Evolutionary conservation across 129 eudicot genomes (phyloP).

Genomic region (Erigeron canadensis): DNA sequence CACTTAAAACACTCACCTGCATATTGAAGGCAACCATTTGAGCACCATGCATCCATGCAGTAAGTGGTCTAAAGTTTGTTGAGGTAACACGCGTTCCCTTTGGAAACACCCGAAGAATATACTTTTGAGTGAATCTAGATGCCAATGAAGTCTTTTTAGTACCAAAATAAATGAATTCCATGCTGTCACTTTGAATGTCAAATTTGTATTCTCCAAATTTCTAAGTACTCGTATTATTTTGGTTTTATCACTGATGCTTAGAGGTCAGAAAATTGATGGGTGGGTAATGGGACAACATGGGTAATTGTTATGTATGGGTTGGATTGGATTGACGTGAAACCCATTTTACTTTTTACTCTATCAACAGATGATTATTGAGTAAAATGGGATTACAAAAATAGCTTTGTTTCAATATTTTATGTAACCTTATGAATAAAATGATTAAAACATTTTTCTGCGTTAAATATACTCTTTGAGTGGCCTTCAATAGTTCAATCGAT

Average conservation of each 20-base stretch:
- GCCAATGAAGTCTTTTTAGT: slow-evolving; percentile 23
- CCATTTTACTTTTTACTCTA: background rate
- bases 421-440: background rate
- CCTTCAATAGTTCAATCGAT: background rate
- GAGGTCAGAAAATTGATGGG: background rate
- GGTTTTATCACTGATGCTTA: background rate
- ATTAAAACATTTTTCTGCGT: background rate
- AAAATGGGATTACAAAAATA: background rate
- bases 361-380: background rate
- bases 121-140: slow-evolving; percentile 80
- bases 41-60: slow-evolving; percentile 94
- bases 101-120: slow-evolving; percentile 79
- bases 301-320: background rate
- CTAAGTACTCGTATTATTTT: background rate
- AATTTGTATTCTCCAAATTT: background rate
- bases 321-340: background rate
- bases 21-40: slow-evolving; percentile 98
- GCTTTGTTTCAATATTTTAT: too few relatives aligned
- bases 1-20: slow-evolving; percentile 61
- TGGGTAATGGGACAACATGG: background rate
- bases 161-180: background rate
- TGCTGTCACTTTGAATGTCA: background rate
- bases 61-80: slow-evolving; percentile 77
- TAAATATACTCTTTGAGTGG: background rate
- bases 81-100: slow-evolving; percentile 91